These are phyloP conservation scores for Magnaporthiopsis rhizophila DNA, from an alignment of 2,329 filamentous ascomycete species.

Conservation along the genomic window DNA sequence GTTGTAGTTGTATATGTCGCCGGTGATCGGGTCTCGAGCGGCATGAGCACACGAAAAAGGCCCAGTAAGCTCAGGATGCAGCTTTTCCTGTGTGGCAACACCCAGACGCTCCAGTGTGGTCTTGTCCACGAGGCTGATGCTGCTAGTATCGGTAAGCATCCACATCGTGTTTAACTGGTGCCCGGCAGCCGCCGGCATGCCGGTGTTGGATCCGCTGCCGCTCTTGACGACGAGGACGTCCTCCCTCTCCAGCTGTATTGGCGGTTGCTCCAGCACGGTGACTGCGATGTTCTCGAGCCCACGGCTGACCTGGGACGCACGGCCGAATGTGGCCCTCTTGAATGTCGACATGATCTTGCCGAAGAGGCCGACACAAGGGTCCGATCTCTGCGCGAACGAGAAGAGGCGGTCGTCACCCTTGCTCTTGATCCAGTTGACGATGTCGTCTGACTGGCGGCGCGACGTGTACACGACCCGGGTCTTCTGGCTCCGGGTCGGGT, in stretches of 20 bases:
- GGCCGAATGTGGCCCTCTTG: slow-evolving; percentile 14
- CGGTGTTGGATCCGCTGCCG: background rate
- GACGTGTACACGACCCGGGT: slow-evolving; percentile 61
- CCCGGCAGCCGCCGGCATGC: slow-evolving; percentile 16
- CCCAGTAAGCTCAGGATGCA: slow-evolving; percentile 64
- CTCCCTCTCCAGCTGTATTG: background rate
- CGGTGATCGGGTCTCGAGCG: slow-evolving; percentile 61
- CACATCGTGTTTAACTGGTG: slow-evolving; percentile 38
- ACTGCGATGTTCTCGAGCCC: slow-evolving; percentile 1
- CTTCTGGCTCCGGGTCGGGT: slow-evolving; percentile 8
- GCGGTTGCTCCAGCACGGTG: background rate
- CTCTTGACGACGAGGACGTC: background rate
- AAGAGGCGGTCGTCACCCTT: slow-evolving; percentile 48
- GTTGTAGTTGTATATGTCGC: slow-evolving; percentile 77
- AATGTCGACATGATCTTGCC: slow-evolving; percentile 62
- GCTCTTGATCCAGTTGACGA: slow-evolving; percentile 52
- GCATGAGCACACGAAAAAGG: slow-evolving; percentile 63
- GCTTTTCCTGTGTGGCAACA: slow-evolving; percentile 44
- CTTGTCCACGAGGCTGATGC: slow-evolving; percentile 56
- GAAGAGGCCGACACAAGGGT: slow-evolving; percentile 68
- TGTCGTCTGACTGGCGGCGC: slow-evolving; percentile 55
- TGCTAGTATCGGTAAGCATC: slow-evolving; percentile 46
- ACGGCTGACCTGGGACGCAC: background rate
- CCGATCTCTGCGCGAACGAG: slow-evolving; percentile 62
- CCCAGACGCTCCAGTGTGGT: slow-evolving; percentile 66